Evolutionary conservation across 768 basidiomycete genomes (phyloP).

Genomic region (Suillus bovinus): DNA sequence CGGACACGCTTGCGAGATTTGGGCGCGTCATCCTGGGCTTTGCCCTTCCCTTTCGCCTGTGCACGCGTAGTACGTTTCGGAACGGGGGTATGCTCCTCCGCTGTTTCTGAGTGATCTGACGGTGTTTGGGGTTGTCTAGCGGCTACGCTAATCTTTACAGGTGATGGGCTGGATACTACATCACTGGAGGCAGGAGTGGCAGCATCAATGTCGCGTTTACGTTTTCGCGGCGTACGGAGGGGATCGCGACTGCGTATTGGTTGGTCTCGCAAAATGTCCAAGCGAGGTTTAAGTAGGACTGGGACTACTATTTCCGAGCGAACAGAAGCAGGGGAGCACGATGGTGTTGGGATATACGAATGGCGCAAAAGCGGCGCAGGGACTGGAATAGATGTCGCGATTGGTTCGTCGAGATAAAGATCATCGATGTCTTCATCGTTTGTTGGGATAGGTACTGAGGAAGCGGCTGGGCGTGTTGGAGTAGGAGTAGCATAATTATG

Average conservation of each 20-base stretch:
- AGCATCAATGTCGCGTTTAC: conserved; percentile 19
- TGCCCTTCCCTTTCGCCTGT: conserved; percentile 12
- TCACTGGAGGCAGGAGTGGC: conserved; percentile 6
- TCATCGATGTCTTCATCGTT: conserved; percentile 34
- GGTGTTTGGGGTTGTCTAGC: conserved; percentile 9
- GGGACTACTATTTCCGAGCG: not conserved
- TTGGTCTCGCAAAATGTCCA: conserved; percentile 5
- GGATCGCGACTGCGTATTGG: conserved; percentile 20
- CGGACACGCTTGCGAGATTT: conserved; percentile 16
- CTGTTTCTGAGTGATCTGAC: conserved; percentile 14
- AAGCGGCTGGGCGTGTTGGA: conserved; percentile 16
- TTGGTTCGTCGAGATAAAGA: conserved; percentile 34
- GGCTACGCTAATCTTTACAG: conserved; percentile 23
- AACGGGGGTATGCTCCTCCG: conserved; percentile 6
- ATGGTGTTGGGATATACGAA: conserved; percentile 11
- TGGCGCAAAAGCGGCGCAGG: conserved; percentile 20
- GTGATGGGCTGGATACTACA: conserved; percentile 31
- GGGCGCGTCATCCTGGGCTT: not conserved
- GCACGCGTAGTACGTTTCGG: conserved; percentile 11
- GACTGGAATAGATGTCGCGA: conserved; percentile 27
- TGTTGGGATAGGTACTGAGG: conserved; percentile 34
- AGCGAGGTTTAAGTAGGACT: not conserved
- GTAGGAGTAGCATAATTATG: conserved; percentile 18
- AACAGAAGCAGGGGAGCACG: not conserved
- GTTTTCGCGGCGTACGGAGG: conserved; percentile 33